Evolutionary conservation across 768 basidiomycete genomes (phyloP).

Genomic region (Amanita rubescens): DNA sequence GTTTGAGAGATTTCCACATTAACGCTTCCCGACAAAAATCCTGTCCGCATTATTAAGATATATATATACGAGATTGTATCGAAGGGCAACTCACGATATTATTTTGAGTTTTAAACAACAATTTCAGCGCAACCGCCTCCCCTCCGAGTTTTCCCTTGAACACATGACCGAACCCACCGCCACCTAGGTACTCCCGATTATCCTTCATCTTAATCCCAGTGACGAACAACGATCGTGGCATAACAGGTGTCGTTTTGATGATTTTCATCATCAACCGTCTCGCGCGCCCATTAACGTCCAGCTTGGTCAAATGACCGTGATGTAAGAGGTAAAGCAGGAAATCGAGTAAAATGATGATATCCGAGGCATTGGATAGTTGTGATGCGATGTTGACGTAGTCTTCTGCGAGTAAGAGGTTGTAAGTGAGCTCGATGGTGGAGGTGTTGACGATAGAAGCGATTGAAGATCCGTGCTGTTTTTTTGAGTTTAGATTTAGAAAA

Average conservation of each 20-base stretch:
- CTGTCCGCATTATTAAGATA: not conserved
- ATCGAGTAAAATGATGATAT: not conserved
- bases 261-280: not conserved
- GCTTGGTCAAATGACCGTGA: not conserved
- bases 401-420: not conserved
- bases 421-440: not conserved
- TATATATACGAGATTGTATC: not conserved
- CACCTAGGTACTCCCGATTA: not conserved
- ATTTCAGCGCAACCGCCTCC: not conserved
- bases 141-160: not conserved
- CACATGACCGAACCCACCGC: not conserved
- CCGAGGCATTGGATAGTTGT: not conserved
- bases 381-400: not conserved
- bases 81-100: not conserved
- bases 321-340: not conserved
- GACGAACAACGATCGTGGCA: not conserved
- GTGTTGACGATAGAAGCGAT: not conserved
- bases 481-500: not conserved
- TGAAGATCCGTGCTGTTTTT: not conserved
- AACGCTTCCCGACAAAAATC: not conserved
- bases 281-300: not conserved
- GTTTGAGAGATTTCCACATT: not conserved
- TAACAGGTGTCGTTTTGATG: too few species aligned
- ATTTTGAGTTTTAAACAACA: not conserved
- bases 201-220: not conserved